Evolutionary conservation across 495 filamentous ascomycete species (phyloP).

Genomic region (Staphylotrichum tortipilum): DNA sequence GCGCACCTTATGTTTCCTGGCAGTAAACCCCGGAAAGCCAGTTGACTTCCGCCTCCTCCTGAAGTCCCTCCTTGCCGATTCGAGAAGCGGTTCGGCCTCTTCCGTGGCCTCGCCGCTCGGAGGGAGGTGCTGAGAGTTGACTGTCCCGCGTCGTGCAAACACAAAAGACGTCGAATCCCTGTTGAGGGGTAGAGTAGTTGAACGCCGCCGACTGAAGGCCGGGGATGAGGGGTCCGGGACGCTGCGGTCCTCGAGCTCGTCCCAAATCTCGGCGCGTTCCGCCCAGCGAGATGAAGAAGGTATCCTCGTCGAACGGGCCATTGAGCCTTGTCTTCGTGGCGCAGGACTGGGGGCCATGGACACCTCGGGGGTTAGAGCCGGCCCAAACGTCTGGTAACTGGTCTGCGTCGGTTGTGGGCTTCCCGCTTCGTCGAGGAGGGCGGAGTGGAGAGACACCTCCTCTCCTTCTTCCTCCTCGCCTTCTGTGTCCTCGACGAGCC

Average conservation of each 20-base stretch:
- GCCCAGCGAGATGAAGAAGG: constrained; percentile 35
- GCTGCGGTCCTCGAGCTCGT: constrained; percentile 53
- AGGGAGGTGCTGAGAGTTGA: constrained; percentile 20
- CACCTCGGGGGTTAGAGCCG: constrained; percentile 8
- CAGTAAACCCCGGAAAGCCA: constrained; percentile 46
- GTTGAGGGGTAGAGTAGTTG: constrained; percentile 29
- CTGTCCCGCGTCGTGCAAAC: constrained; percentile 14
- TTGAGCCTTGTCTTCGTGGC: constrained; percentile 14
- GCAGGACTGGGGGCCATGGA: neutral
- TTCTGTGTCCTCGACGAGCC: constrained; percentile 58
- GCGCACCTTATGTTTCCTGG: constrained; percentile 24
- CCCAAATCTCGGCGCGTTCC: constrained; percentile 58
- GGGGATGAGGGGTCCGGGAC: constrained; percentile 27
- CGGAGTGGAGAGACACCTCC: constrained; percentile 27
- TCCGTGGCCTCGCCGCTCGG: constrained; percentile 9
- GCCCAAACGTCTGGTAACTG: constrained; percentile 39
- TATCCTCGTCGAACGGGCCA: constrained; percentile 27
- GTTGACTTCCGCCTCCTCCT: constrained; percentile 41
- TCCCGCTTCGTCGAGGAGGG: constrained; percentile 32
- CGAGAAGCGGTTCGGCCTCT: constrained; percentile 12
- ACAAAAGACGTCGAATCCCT: constrained; percentile 22
- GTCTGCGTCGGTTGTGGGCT: constrained; percentile 22
- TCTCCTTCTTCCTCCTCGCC: constrained; percentile 47
- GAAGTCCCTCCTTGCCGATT: constrained; percentile 23
- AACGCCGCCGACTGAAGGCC: constrained; percentile 23